Evolutionary conservation across 2,329 filamentous ascomycete genomes (phyloP), one percentile per base, ranked within the genome.

Genomic region (Aspergillus tubingensis): DNA sequence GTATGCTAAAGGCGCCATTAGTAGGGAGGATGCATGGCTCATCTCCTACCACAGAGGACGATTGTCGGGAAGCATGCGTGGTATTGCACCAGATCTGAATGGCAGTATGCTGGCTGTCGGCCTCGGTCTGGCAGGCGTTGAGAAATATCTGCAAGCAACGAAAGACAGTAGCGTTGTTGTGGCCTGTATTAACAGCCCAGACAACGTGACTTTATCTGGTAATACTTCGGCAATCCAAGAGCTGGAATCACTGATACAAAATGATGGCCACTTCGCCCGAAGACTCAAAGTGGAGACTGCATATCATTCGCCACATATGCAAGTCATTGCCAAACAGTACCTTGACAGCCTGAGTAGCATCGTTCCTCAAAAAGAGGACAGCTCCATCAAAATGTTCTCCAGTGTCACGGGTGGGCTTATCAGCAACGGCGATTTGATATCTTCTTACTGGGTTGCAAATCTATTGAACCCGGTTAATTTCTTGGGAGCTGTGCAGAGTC

Each of bases 1-100:
- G 5, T 83, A 82, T 60, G 79, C 79, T 3, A 77, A 36, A 3
- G 41, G 53, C 5, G 41, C 47, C 6, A 19, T 57, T 8, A 54
- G 43, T 8, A 13, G 13, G 78, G 53, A 59, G 10, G 39, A 48
- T 8, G 43, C 43, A 3, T 27, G 53, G 21, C 13, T 10, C 10
- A 38, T 61, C 38, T 54, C 44, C 7, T 61, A 56, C 23, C n/a
- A 36, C 10, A 47, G 58, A 8, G 58, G 54, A 19, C 38, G 38
- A 4, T 25, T 39, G 38, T 39, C 38, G 11, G 38, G 38, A 39
- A 39, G 38, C 38, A 39, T 39, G n/a, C 38, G 38, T n/a, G 38
- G 38, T 5, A 39, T 39, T n/a, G 38, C 38, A 39, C 38, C 38
- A 15, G 38, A 39, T n/a, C 23, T 50, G 15, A 19, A 49, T 13